A percentile compares a stretch with the other conserved stretches of the same genome.
Conservation (phyloP, 805 yeast genomes). For the Jamesozyma piceae region DNA sequence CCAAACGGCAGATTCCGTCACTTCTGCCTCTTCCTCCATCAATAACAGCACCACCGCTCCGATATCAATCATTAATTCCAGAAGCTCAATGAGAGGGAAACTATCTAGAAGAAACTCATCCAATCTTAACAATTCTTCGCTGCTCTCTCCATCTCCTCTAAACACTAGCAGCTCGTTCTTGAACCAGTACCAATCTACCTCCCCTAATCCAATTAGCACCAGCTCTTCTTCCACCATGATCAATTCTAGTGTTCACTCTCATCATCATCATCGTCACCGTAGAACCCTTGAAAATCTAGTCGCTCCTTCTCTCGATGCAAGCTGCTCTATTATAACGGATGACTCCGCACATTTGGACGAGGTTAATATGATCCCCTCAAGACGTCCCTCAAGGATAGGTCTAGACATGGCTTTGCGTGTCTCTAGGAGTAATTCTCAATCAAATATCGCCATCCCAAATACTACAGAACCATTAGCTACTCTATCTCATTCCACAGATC, state of each 20-base stretch:
- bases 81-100: background rate
- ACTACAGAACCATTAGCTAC: conserved; percentile 12
- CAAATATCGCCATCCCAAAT: conserved; percentile 2
- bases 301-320: conserved; percentile 76
- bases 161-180: background rate
- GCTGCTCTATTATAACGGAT: conserved; percentile 54
- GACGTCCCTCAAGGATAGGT: conserved; percentile 48
- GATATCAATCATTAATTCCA: background rate
- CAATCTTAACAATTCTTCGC: too few species aligned
- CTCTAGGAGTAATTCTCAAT: conserved; percentile 25
- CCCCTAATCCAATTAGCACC: background rate
- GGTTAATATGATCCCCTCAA: conserved; percentile 60
- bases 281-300: conserved; percentile 54
- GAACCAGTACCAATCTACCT: background rate
- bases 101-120: background rate
- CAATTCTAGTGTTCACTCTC: background rate
- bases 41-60: background rate
- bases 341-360: conserved; percentile 50
- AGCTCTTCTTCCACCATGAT: background rate
- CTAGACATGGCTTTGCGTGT: conserved; percentile 33
- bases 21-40: conserved; percentile 1
- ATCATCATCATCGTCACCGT: conserved; percentile 23
- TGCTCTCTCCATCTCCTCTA: background rate
- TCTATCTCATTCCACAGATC: background rate
- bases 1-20: conserved; percentile 4